These are phyloP conservation scores for Phytophthora pisi DNA, from an alignment of 352 stramenopile genomes.

Conservation along the genomic window DNA sequence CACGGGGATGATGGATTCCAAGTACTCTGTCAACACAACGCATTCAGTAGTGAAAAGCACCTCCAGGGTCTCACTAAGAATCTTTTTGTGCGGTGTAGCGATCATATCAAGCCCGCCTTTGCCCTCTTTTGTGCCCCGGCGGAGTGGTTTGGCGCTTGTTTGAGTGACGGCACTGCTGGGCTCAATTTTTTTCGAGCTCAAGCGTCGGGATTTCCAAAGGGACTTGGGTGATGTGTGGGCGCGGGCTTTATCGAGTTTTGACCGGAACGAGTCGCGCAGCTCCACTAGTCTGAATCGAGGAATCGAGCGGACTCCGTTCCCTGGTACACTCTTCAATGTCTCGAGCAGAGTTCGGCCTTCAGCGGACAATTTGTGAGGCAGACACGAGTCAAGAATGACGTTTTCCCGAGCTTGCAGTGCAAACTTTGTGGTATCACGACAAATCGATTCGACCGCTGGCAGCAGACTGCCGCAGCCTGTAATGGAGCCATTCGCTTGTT, in stretches of 20 bases:
- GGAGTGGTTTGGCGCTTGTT: background rate
- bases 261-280: background rate
- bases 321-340: conserved; percentile 13
- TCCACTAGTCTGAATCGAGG: conserved; percentile 4
- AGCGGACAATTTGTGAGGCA: conserved; percentile 14
- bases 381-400: conserved; percentile 4
- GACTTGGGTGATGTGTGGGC: background rate
- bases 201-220: background rate
- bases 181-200: conserved; percentile 1
- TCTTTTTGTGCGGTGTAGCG: conserved; percentile 5
- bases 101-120: background rate
- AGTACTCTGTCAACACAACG: conserved; percentile 43
- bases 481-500: conserved; percentile 8
- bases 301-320: conserved; percentile 10
- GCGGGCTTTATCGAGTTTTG: background rate
- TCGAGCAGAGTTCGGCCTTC: conserved; percentile 14
- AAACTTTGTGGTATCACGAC: conserved; percentile 4
- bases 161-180: conserved; percentile 1
- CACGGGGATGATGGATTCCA: conserved; percentile 46
- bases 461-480: conserved; percentile 10
- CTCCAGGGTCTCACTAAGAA: conserved; percentile 30
- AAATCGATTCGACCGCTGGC: conserved; percentile 2
- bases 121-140: background rate
- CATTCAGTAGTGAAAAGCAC: conserved; percentile 42
- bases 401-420: background rate